phyloP scores from a whole-genome alignment of 2,329 filamentous ascomycete genomes.

The Sclerotinia borealis region DNA sequence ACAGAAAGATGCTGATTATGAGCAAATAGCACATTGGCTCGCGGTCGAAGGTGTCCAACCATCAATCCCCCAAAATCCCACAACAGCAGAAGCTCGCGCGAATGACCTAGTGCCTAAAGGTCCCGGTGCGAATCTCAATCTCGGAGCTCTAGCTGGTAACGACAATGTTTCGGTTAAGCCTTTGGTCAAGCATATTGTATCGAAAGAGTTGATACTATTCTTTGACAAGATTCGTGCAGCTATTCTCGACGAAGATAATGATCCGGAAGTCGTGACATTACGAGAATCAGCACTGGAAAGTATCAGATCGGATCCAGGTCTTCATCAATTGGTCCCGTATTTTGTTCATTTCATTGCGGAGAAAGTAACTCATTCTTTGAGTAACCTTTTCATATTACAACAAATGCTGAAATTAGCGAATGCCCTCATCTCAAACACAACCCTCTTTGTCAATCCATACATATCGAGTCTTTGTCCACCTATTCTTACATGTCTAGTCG shows the following conservation, averaged over 20 bases:
- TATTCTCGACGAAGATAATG: slow-evolving; percentile 79
- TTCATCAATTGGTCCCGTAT: slow-evolving; percentile 94
- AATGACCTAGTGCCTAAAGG: slow-evolving; percentile 88
- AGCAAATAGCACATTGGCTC: slow-evolving; percentile 78
- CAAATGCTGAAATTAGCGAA: slow-evolving; percentile 90
- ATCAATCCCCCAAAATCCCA: slow-evolving; percentile 93
- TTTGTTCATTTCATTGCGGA: slow-evolving; percentile 95
- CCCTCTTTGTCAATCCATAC: slow-evolving; percentile 64
- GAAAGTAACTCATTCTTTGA: slow-evolving; percentile 89
- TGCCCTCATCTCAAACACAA: slow-evolving; percentile 76
- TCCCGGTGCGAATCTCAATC: slow-evolving; percentile 75
- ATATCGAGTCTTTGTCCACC: slow-evolving; percentile 68
- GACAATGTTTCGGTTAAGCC: slow-evolving; percentile 83
- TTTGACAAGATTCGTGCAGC: slow-evolving; percentile 93
- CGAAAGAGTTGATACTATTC: slow-evolving; percentile 92
- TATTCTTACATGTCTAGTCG: slow-evolving; percentile 85
- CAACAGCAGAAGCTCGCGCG: slow-evolving; percentile 72
- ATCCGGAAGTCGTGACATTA: slow-evolving; percentile 65
- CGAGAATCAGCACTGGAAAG: slow-evolving; percentile 81
- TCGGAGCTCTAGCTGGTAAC: slow-evolving; percentile 76
- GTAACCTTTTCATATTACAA: slow-evolving; percentile 80
- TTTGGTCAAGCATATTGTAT: slow-evolving; percentile 90
- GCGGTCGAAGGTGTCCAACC: slow-evolving; percentile 97
- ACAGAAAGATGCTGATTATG: background rate
- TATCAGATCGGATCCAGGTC: slow-evolving; percentile 79